Conservation (phyloP, 805 yeast species). For the Wickerhamomyces xylosicus region DNA sequence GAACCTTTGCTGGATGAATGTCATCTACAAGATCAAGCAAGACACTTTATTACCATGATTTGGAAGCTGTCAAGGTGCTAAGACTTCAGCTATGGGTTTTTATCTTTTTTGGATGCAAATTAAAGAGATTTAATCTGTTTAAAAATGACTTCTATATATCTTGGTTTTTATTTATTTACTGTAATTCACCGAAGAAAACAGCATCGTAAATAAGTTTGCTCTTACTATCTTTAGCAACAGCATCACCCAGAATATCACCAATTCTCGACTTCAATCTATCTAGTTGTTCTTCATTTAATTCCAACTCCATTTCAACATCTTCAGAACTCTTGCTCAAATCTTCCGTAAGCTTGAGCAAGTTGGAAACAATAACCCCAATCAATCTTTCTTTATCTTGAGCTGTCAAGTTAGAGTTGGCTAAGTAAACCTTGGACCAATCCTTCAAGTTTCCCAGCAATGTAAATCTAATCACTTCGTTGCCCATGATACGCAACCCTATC, state of each 20-base stretch:
- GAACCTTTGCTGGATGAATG: no score
- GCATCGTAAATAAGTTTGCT: slow-evolving; percentile 47
- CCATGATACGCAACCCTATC: slow-evolving; percentile 73
- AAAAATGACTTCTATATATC: slow-evolving; percentile 1
- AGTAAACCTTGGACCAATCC: slow-evolving; percentile 63
- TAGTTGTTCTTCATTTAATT: slow-evolving; percentile 24
- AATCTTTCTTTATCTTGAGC: slow-evolving; percentile 39
- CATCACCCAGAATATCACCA: slow-evolving; percentile 47
- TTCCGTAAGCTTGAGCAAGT: slow-evolving; percentile 25
- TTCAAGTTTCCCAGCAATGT: slow-evolving; percentile 75
- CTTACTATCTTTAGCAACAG: slow-evolving; percentile 35
- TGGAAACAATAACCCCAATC: slow-evolving; percentile 40
- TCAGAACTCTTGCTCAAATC: slow-evolving; percentile 27
- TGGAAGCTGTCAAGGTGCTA: no score
- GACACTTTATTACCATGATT: no score
- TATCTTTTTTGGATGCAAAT: no score
- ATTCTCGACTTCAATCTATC: slow-evolving; percentile 43
- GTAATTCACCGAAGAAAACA: slow-evolving; percentile 60
- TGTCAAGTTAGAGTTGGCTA: slow-evolving; percentile 21
- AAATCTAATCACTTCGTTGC: slow-evolving; percentile 79
- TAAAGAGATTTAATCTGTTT: neutral
- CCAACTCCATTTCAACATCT: slow-evolving; percentile 25
- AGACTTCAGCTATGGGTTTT: no score
- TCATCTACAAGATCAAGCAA: no score
- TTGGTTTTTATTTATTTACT: slow-evolving; percentile 2